Conservation (phyloP, 2,329 filamentous ascomycete species). For the Fusarium sp. region DNA sequence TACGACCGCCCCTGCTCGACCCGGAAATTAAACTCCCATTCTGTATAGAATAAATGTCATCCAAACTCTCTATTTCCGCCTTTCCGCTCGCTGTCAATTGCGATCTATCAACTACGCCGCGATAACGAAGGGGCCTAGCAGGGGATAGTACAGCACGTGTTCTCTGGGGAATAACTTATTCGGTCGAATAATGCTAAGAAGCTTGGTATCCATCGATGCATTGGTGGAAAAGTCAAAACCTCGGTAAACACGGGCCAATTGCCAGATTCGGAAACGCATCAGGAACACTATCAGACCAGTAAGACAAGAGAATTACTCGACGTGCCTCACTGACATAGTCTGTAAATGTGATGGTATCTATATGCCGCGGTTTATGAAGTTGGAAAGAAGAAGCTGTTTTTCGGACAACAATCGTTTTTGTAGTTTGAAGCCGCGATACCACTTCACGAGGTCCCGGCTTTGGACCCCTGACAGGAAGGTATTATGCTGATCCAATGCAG, state of each 20-base stretch:
- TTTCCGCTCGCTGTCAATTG: neutral
- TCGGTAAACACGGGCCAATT: conserved; percentile 19
- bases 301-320: neutral
- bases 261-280: neutral
- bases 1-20: neutral
- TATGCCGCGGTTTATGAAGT: neutral
- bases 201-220: neutral
- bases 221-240: conserved; percentile 13
- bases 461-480: conserved; percentile 7
- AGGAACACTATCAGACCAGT: neutral
- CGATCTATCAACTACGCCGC: neutral
- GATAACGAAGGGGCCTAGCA: neutral
- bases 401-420: neutral
- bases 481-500: conserved; percentile 18
- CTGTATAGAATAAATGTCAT: neutral
- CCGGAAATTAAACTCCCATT: neutral
- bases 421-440: neutral
- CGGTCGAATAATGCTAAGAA: neutral
- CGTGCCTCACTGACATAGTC: neutral
- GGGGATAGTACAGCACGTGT: conserved; percentile 10
- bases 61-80: neutral
- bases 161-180: conserved; percentile 8
- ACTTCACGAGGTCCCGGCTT: neutral
- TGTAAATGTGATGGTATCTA: neutral
- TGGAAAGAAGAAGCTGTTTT: neutral